A percentile compares a stretch with the other conserved stretches of the same genome.
phyloP scores from a whole-genome alignment of 2,329 filamentous ascomycete species.

The Aspergillus hortae region DNA sequence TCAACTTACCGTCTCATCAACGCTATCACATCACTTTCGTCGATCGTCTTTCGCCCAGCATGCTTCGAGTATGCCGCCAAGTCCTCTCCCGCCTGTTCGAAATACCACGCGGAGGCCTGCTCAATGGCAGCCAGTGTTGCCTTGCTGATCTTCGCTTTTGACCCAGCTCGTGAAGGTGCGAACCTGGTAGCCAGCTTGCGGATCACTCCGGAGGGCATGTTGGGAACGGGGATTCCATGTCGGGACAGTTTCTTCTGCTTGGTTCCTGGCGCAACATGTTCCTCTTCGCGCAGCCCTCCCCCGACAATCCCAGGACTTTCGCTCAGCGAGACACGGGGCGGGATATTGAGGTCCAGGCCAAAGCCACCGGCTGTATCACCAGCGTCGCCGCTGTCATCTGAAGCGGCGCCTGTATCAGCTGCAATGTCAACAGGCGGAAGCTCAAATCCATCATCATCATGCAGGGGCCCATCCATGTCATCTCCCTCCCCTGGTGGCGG shows the following conservation, averaged over 20 bases:
- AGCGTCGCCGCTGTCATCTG: conserved; percentile 24
- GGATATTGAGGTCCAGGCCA: conserved; percentile 29
- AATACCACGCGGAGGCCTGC: conserved; percentile 85
- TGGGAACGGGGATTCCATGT: conserved; percentile 71
- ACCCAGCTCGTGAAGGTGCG: conserved; percentile 61
- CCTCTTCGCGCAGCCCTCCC: conserved; percentile 35
- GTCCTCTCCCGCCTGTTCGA: conserved; percentile 81
- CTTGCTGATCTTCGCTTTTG: conserved; percentile 66
- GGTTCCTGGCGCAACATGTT: conserved; percentile 21
- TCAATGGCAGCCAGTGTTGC: conserved; percentile 72
- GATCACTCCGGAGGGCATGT: conserved; percentile 68
- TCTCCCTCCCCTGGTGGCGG: conserved; percentile 25
- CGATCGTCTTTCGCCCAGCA: conserved; percentile 77
- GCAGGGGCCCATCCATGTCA: conserved; percentile 27
- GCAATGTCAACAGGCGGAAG: conserved; percentile 27
- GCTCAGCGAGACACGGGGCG: conserved; percentile 26
- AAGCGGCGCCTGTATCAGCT: conserved; percentile 20
- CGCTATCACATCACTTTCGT: conserved; percentile 77
- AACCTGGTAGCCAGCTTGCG: conserved; percentile 65
- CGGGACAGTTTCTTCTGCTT: conserved; percentile 61
- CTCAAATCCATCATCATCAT: conserved; percentile 35
- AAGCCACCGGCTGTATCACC: conserved; percentile 24
- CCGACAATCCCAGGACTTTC: conserved; percentile 31
- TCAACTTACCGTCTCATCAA: conserved; percentile 74
- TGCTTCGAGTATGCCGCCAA: conserved; percentile 76